These are phyloP conservation scores for Colletotrichum paranaense DNA, from an alignment of 2,329 filamentous ascomycete species.

Conservation along the genomic window DNA sequence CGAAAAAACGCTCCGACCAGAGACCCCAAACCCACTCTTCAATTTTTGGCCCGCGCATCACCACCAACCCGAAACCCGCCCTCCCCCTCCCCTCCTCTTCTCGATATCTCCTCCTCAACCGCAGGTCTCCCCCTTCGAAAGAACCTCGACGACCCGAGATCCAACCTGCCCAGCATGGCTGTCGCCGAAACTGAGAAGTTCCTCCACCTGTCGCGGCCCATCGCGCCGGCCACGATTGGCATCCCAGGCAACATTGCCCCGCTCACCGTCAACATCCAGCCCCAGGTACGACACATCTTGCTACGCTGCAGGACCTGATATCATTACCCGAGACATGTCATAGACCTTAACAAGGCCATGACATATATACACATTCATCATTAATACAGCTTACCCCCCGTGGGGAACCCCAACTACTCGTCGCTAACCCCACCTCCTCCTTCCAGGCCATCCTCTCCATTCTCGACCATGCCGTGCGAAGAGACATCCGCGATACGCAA, in stretches of 20 bases:
- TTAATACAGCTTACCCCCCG: not conserved
- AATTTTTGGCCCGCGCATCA: constrained; percentile 30
- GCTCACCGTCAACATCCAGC: constrained; percentile 93
- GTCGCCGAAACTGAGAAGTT: constrained; percentile 79
- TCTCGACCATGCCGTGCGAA: constrained; percentile 93
- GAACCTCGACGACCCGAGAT: constrained; percentile 4
- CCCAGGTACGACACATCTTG: constrained; percentile 74
- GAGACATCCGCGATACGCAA: constrained; percentile 79
- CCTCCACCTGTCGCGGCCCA: constrained; percentile 92
- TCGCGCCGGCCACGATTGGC: constrained; percentile 83
- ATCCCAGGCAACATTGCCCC: constrained; percentile 89
- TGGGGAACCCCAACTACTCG: not conserved
- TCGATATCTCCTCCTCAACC: constrained; percentile 20
- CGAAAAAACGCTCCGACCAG: constrained; percentile 10
- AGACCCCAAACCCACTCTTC: constrained; percentile 40
- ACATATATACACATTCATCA: not conserved
- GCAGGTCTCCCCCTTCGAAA: constrained; percentile 7
- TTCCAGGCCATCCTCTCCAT: constrained; percentile 76
- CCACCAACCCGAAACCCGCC: constrained; percentile 20
- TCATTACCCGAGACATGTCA: constrained; percentile 7
- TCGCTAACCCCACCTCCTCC: constrained; percentile 15
- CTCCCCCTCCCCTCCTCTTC: constrained; percentile 36
- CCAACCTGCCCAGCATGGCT: constrained; percentile 76
- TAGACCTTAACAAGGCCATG: not conserved
- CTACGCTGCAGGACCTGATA: constrained; percentile 13